Evolutionary conservation across 2,329 filamentous ascomycete genomes (phyloP).

Genomic region (Lanzia echinophila): DNA sequence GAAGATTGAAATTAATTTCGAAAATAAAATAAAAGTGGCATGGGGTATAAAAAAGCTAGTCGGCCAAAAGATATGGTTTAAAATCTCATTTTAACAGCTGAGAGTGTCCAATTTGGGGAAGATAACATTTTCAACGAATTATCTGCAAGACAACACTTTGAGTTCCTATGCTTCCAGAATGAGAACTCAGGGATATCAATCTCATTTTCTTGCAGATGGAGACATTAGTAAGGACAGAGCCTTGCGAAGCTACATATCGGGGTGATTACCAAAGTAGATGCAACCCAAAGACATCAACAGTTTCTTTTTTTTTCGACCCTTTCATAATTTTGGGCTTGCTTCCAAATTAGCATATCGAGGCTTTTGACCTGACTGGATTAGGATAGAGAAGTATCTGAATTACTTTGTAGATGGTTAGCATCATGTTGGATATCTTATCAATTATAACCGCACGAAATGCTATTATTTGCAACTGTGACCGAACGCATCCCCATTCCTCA

Average conservation of each 20-base stretch:
- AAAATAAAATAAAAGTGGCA: background rate
- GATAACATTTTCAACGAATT: background rate
- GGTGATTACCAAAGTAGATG: too few species aligned
- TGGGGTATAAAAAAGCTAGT: background rate
- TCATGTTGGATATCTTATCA: background rate
- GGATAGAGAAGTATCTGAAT: too few species aligned
- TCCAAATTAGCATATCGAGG: too few species aligned
- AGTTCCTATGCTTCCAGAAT: background rate
- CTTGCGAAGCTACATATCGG: too few species aligned
- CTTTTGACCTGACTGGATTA: too few species aligned
- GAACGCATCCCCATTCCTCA: too few species aligned
- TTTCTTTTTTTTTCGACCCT: too few species aligned
- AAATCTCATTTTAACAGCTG: background rate
- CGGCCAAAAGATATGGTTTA: background rate
- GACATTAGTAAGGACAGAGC: too few species aligned
- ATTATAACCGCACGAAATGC: background rate
- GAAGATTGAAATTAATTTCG: background rate
- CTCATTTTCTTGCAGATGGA: background rate
- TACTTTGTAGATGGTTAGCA: too few species aligned
- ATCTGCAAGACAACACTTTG: conserved; percentile 1
- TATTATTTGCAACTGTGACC: too few species aligned
- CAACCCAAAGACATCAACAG: too few species aligned
- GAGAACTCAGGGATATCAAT: background rate
- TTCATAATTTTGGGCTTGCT: too few species aligned
- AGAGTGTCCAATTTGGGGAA: background rate